Evolutionary conservation across 345 rosid species (phyloP).

Genomic region (Brassica juncea): DNA sequence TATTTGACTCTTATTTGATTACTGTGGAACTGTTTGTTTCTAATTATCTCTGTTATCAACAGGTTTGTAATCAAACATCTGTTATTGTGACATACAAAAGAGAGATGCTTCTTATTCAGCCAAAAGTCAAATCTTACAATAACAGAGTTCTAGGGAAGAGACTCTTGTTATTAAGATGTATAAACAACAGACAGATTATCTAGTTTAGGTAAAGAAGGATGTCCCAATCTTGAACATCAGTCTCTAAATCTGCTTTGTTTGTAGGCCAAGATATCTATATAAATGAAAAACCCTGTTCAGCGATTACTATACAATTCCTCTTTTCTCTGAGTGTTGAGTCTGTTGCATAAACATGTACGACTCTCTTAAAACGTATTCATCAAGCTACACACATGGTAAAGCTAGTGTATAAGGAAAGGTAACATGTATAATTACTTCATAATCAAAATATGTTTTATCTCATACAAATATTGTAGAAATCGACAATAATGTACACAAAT

Average conservation of each 20-base stretch:
- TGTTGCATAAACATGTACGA: no score
- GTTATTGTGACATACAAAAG: not conserved
- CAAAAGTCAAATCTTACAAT: not conserved
- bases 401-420: not conserved
- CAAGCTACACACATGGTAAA: not conserved
- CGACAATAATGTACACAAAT: slow-evolving; percentile 10
- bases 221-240: not conserved
- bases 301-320: not conserved
- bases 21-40: not conserved
- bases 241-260: not conserved
- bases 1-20: not conserved
- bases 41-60: not conserved
- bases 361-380: not conserved
- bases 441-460: slow-evolving; percentile 4
- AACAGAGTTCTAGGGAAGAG: not conserved
- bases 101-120: not conserved
- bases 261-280: not conserved
- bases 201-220: not conserved
- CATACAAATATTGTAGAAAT: slow-evolving; percentile 1
- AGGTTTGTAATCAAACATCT: not conserved
- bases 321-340: no score
- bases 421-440: not conserved
- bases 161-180: no score
- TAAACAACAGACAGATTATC: not conserved
- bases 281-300: not conserved